Conservation (phyloP, 2,329 filamentous ascomycete genomes). For the Golovinomyces cichoracearum region DNA sequence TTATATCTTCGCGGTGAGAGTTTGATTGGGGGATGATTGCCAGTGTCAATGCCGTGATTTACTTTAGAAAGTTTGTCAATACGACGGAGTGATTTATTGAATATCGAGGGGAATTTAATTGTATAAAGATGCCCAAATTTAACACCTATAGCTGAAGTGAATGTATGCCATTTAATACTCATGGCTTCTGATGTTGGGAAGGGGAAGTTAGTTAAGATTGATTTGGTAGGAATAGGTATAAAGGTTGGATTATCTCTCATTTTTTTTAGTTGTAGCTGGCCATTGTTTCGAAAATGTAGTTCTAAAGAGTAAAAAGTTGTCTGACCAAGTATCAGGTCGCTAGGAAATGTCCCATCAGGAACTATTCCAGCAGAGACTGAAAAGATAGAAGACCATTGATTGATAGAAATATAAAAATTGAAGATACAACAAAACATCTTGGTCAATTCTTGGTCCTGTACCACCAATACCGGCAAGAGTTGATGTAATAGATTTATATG, state of each 20-base stretch:
- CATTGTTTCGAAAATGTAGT: background rate
- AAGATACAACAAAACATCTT: background rate
- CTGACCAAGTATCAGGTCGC: background rate
- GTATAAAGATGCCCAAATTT: background rate
- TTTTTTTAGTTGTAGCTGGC: background rate
- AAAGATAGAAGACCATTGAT: background rate
- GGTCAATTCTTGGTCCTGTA: background rate
- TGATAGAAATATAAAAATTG: background rate
- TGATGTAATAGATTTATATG: background rate
- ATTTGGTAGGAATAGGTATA: background rate
- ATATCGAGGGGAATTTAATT: background rate
- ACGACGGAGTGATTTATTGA: background rate
- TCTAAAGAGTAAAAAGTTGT: background rate
- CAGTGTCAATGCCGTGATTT: background rate
- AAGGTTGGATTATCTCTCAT: background rate
- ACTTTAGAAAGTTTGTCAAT: background rate
- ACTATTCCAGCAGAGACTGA: background rate
- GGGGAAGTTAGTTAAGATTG: background rate
- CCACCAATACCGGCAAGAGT: background rate
- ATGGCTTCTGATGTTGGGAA: background rate
- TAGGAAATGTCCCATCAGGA: background rate
- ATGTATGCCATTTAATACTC: background rate
- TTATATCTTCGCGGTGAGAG: background rate
- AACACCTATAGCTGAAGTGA: background rate
- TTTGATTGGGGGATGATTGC: background rate